Evolutionary conservation across 176 grass and related monocot species (phyloP), one percentile per base, ranked within the genome.

Genomic region (Juncus inflexus): DNA sequence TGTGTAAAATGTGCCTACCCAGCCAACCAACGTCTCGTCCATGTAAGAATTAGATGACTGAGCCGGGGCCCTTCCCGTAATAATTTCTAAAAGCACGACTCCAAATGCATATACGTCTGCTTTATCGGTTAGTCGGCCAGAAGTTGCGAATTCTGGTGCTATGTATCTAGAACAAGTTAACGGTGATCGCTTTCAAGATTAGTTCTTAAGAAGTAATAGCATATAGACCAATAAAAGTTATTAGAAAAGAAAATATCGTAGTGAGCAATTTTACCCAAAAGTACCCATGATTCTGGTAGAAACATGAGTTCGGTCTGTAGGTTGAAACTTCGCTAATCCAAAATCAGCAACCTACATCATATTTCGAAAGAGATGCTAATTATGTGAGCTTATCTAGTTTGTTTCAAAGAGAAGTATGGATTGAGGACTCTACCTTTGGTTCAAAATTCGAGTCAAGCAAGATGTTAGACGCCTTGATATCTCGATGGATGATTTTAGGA

Each of bases 271-370:
- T 65, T 50, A 86, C 83, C 83, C 83, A 13, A 86, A 78, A 38
- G 79, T 86, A 74, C 79, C 83, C 83, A 86, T 82, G 50, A 82
- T 14, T 75, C 83, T 75, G 37, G 79, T 86, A 15, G 83, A 81
- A 75, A 86, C 83, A 70, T 82, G 83, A 16, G 83, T 82, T 7
- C 77, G 7, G 36, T 82, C 63, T 39, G 60, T 70, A 36, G 66
- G 65, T 70, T 77, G 74, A 70, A 74, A 78, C 58, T 86, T 86
- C 15, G 83, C 83, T 61, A 82, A 67, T 19, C 83, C 83, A 71
- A 86, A 86, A 65, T 86, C 79, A 6, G 83, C 79, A 82, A 82
- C 84, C 84, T 82, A 60, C 40, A 55, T 52, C 66, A 0, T 9
- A 74, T 52, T 35, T 40, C 49, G n/a, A 52, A 15, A 10, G 52